Evolutionary conservation across 106 monocot species (phyloP).

Genomic region (Agapanthus africanus): DNA sequence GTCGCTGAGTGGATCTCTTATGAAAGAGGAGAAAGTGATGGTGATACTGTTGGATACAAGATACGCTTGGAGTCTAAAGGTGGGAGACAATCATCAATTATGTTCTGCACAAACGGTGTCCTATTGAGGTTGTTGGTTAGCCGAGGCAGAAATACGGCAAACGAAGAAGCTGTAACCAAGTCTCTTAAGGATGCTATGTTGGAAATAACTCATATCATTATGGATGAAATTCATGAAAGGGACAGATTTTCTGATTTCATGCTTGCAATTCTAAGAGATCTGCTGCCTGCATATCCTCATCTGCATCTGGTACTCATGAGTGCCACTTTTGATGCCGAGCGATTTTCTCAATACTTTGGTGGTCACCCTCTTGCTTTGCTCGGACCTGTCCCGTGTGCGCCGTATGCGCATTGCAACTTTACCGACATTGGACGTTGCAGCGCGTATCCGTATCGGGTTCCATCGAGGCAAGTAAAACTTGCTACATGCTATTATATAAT

Average conservation of each 20-base stretch:
- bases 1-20: conserved; percentile 95
- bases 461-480: no score
- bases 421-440: no score
- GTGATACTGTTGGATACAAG: conserved; percentile 96
- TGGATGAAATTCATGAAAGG: conserved; percentile 99
- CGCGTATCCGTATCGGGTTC: no score
- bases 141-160: conserved; percentile 44
- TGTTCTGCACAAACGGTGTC: conserved; percentile 98
- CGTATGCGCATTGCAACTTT: no score
- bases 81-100: conserved; percentile 82
- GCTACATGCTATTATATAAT: no score
- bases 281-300: conserved; percentile 77
- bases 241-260: conserved; percentile 99
- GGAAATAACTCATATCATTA: conserved; percentile 81
- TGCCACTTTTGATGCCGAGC: conserved; percentile 89
- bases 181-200: conserved; percentile 31
- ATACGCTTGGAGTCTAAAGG: conserved; percentile 86
- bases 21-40: conserved; percentile 91
- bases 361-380: conserved; percentile 78
- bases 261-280: conserved; percentile 89
- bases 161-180: conserved; percentile 16
- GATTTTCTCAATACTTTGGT: conserved; percentile 83
- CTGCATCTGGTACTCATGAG: conserved; percentile 95
- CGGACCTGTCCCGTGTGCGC: no score
- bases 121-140: conserved; percentile 70